Conservation (phyloP, 2,329 filamentous ascomycete genomes). For the Cladosporium sp. region DNA sequence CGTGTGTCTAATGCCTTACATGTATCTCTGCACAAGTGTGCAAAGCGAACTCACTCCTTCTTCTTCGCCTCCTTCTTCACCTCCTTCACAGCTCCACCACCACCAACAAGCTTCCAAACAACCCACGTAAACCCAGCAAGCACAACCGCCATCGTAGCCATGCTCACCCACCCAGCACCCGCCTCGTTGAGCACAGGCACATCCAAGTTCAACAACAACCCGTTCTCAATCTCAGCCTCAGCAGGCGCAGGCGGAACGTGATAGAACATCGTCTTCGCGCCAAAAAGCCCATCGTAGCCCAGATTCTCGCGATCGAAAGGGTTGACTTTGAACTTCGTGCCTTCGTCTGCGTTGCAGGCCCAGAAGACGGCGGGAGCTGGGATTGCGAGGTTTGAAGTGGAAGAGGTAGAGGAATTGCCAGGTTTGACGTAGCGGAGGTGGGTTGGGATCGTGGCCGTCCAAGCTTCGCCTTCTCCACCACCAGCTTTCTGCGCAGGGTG, state of each 20-base stretch:
- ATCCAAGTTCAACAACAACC: slow-evolving; percentile 30
- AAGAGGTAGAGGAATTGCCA: slow-evolving; percentile 31
- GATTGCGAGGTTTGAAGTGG: slow-evolving; percentile 56
- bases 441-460: slow-evolving; percentile 70
- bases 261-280: slow-evolving; percentile 74
- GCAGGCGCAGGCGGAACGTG: slow-evolving; percentile 49
- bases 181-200: slow-evolving; percentile 42
- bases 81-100: slow-evolving; percentile 1
- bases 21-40: too few relatives aligned
- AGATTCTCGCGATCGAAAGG: slow-evolving; percentile 82
- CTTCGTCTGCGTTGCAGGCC: slow-evolving; percentile 67
- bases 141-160: slow-evolving; percentile 41
- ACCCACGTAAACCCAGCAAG: slow-evolving; percentile 43
- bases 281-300: slow-evolving; percentile 82
- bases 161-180: slow-evolving; percentile 35
- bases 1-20: too few relatives aligned
- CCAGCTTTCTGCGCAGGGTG: slow-evolving; percentile 15
- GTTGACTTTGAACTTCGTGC: slow-evolving; percentile 65
- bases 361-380: slow-evolving; percentile 86
- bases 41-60: not conserved
- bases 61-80: slow-evolving; percentile 3
- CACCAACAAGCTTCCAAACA: slow-evolving; percentile 35
- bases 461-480: slow-evolving; percentile 31
- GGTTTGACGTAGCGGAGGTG: slow-evolving; percentile 80
- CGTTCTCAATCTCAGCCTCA: not conserved